phyloP scores from a whole-genome alignment of 1,139 yeast species.

The Taiozyma onychis region DNA sequence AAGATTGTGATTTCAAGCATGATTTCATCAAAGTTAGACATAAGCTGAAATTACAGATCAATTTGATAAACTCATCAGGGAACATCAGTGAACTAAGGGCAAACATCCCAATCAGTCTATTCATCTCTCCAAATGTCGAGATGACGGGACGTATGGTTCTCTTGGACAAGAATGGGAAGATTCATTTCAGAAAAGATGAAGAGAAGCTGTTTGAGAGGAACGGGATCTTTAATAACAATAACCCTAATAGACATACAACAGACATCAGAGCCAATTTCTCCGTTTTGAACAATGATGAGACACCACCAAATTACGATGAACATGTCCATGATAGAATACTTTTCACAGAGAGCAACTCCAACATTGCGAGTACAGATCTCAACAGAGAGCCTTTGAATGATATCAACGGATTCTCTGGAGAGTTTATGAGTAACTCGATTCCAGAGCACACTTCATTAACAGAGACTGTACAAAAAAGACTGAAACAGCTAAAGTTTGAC shows the following conservation, averaged over 20 bases:
- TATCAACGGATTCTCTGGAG: background rate
- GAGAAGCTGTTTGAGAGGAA: constrained; percentile 31
- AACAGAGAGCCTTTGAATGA: background rate
- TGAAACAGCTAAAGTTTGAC: constrained; percentile 23
- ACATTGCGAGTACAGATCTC: background rate
- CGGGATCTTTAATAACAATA: constrained; percentile 5
- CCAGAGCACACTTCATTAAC: background rate
- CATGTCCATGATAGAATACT: constrained; percentile 70
- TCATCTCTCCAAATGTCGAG: constrained; percentile 50
- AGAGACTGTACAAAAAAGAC: constrained; percentile 1
- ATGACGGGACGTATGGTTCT: constrained; percentile 47
- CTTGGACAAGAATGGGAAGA: constrained; percentile 44
- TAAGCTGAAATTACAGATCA: constrained; percentile 50
- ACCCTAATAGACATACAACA: background rate
- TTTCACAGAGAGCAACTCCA: constrained; percentile 25
- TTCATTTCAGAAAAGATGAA: constrained; percentile 37
- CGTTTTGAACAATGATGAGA: constrained; percentile 70
- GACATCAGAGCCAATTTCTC: constrained; percentile 57
- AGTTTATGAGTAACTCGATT: background rate
- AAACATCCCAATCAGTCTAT: constrained; percentile 55
- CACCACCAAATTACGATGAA: constrained; percentile 82
- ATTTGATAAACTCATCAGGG: constrained; percentile 53
- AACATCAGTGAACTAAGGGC: constrained; percentile 66
- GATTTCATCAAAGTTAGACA: constrained; percentile 54
- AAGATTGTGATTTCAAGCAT: constrained; percentile 46